Evolutionary conservation across 345 rosid species (phyloP).

Genomic region (Rhodomyrtus tomentosa): DNA sequence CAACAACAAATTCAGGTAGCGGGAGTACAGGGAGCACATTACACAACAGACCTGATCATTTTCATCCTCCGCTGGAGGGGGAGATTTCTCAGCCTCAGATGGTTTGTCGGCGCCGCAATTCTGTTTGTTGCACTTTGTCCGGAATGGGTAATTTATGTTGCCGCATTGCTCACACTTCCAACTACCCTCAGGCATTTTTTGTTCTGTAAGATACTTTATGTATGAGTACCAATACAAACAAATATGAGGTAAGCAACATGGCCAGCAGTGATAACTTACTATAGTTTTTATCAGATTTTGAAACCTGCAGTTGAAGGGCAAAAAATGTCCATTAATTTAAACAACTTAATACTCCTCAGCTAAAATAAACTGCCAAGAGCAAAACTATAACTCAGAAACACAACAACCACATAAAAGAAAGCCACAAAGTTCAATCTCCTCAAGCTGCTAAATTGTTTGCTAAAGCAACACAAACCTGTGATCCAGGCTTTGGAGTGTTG

Average conservation of each 20-base stretch:
- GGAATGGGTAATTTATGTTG: constrained; percentile 93
- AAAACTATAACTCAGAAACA: neutral
- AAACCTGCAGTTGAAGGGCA: neutral
- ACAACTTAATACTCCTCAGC: neutral
- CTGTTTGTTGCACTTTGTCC: constrained; percentile 95
- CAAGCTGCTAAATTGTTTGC: constrained; percentile 5
- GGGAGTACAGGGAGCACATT: constrained; percentile 15
- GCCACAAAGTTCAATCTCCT: neutral
- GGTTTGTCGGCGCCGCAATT: constrained; percentile 98
- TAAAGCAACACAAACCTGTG: constrained; percentile 46
- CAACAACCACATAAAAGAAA: neutral
- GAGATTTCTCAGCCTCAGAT: constrained; percentile 42
- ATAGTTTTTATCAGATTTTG: neutral
- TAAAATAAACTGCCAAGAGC: neutral
- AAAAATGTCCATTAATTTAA: neutral
- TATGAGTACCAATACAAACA: constrained; percentile 5
- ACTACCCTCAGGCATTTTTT: constrained; percentile 97
- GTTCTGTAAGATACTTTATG: constrained; percentile 35
- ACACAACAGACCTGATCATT: constrained; percentile 79
- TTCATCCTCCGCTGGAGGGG: constrained; percentile 55
- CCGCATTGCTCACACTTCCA: constrained; percentile 98
- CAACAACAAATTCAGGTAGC: neutral
- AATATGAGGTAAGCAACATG: neutral
- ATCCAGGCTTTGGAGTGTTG: constrained; percentile 93
- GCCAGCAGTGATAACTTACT: constrained; percentile 37